These are phyloP conservation scores for Camellia sinensis DNA, from an alignment of 148 eudicot species.

Conservation along the genomic window DNA sequence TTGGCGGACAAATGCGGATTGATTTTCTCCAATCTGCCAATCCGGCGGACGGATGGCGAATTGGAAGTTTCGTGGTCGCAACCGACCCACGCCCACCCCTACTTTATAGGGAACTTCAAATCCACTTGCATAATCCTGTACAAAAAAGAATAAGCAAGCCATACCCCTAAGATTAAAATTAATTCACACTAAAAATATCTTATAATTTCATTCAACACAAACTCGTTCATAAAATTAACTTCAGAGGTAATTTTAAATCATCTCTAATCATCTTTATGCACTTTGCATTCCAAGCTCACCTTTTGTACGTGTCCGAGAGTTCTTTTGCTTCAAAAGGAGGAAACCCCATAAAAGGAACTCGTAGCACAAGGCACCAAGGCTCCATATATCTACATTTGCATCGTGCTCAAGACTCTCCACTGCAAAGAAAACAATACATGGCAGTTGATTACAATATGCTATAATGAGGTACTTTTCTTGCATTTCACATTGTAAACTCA, in stretches of 20 bases:
- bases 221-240: too few relatives aligned
- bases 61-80: too few relatives aligned
- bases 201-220: too few relatives aligned
- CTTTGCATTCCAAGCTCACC: constrained; percentile 37
- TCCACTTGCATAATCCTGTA: constrained; percentile 84
- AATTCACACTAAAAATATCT: too few relatives aligned
- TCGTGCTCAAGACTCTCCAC: constrained; percentile 96
- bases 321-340: constrained; percentile 98
- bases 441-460: not conserved
- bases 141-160: not conserved
- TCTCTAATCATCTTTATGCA: not conserved
- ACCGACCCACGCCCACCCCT: too few relatives aligned
- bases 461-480: not conserved
- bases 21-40: too few relatives aligned
- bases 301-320: constrained; percentile 90
- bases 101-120: constrained; percentile 62
- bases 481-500: not conserved
- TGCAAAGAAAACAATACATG: constrained; percentile 18
- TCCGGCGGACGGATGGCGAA: too few relatives aligned
- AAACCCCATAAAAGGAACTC: constrained; percentile 81
- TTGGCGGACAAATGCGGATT: too few relatives aligned
- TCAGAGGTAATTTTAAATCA: too few relatives aligned
- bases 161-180: not conserved
- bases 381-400: constrained; percentile 95
- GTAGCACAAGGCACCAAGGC: constrained; percentile 82